A percentile compares a stretch with the other conserved stretches of the same genome.
Evolutionary conservation across 768 basidiomycete species (phyloP).

Genomic region (Russula dissimulans): DNA sequence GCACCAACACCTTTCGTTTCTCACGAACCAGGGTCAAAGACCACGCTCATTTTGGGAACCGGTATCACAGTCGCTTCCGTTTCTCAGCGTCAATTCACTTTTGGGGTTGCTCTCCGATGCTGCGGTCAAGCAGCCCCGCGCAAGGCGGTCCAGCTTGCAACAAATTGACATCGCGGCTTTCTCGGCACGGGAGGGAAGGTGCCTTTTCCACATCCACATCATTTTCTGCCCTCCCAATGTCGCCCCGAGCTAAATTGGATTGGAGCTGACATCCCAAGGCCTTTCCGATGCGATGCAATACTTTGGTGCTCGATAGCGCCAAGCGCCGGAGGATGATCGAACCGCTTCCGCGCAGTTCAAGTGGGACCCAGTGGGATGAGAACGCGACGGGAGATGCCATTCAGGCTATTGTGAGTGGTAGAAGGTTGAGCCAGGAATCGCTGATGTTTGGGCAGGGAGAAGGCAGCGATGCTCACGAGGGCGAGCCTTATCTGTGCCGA

Average conservation of each 20-base stretch:
- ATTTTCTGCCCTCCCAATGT: not conserved
- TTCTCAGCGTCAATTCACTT: not conserved
- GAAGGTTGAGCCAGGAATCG: not conserved
- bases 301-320: not conserved
- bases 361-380: not conserved
- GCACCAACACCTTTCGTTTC: conserved; percentile 3
- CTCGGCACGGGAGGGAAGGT: not conserved
- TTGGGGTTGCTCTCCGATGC: not conserved
- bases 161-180: not conserved
- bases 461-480: not conserved
- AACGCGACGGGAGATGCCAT: not conserved
- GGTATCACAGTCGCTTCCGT: not conserved
- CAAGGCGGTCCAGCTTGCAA: not conserved
- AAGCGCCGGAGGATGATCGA: not conserved
- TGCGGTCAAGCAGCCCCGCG: not conserved
- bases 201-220: not conserved
- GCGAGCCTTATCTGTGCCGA: not conserved
- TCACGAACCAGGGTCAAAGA: conserved; percentile 1
- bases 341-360: not conserved
- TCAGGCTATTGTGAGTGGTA: not conserved
- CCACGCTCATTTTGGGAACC: not conserved
- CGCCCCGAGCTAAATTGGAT: too few species aligned
- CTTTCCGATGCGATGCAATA: not conserved
- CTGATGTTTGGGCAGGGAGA: not conserved
- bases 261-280: not conserved